phyloP scores from a whole-genome alignment of 2,329 filamentous ascomycete genomes.

The Eurotiales sp. region DNA sequence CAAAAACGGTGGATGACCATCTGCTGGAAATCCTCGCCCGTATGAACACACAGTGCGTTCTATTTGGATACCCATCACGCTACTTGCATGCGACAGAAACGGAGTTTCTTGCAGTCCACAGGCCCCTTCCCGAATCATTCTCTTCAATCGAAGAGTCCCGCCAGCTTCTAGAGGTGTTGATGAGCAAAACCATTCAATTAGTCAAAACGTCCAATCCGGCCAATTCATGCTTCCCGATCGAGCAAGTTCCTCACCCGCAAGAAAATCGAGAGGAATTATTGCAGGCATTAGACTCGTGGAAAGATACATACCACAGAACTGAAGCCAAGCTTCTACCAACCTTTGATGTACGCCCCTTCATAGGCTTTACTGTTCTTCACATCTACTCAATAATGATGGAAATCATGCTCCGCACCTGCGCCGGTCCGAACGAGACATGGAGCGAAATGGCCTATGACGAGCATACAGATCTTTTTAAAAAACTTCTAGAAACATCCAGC shows the following conservation, averaged over 20 bases:
- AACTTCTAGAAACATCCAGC: not conserved
- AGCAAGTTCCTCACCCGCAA: too few species aligned
- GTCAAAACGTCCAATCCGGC: not conserved
- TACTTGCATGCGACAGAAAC: constrained; percentile 4
- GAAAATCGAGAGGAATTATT: constrained; percentile 3
- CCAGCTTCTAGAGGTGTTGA: constrained; percentile 8
- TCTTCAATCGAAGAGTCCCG: constrained; percentile 5
- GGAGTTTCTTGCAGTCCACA: not conserved
- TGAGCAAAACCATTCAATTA: constrained; percentile 1
- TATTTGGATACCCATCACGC: constrained; percentile 12
- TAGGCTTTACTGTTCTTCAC: not conserved
- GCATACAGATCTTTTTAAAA: constrained; percentile 2
- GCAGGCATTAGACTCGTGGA: not conserved
- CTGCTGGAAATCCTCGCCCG: constrained; percentile 12
- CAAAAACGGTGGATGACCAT: constrained; percentile 10
- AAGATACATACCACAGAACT: not conserved
- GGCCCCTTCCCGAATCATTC: not conserved
- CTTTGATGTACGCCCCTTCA: not conserved
- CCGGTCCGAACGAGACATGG: not conserved
- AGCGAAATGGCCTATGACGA: constrained; percentile 12
- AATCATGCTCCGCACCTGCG: constrained; percentile 9
- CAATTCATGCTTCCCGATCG: not conserved
- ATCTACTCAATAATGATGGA: constrained; percentile 9
- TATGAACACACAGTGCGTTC: constrained; percentile 9
- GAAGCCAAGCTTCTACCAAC: not conserved